Evolutionary conservation across 768 basidiomycete species (phyloP).

Genomic region (Lyophyllum semitale): DNA sequence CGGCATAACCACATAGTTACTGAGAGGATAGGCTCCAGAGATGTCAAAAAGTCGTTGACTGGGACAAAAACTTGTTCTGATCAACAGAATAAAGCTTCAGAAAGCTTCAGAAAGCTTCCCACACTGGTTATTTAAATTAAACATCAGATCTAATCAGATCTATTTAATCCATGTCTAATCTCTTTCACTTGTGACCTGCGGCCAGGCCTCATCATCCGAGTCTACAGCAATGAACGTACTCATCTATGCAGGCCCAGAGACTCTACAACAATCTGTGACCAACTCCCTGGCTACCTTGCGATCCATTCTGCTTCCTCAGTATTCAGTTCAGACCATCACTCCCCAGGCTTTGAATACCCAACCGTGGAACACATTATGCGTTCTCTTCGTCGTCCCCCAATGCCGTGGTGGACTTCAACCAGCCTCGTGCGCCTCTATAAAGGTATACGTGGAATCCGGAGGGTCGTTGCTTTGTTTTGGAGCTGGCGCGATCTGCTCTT

Average conservation of each 20-base stretch:
- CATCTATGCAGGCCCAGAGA: slow-evolving; percentile 67
- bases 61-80: too few relatives aligned
- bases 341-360: slow-evolving; percentile 57
- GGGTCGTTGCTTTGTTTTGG: slow-evolving; percentile 73
- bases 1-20: background rate
- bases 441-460: slow-evolving; percentile 63
- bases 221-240: slow-evolving; percentile 67
- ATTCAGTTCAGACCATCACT: slow-evolving; percentile 74
- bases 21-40: background rate
- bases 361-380: slow-evolving; percentile 79
- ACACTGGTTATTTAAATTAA: too few relatives aligned
- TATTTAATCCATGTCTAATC: background rate
- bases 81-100: too few relatives aligned
- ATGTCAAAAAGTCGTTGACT: background rate
- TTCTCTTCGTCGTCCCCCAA: slow-evolving; percentile 78
- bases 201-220: too few relatives aligned
- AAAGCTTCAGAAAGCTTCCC: too few relatives aligned
- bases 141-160: background rate
- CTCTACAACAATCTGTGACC: slow-evolving; percentile 44
- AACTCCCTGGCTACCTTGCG: slow-evolving; percentile 50
- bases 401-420: slow-evolving; percentile 45
- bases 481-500: slow-evolving; percentile 48
- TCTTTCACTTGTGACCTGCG: too few relatives aligned
- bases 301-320: slow-evolving; percentile 66
- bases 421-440: slow-evolving; percentile 46